Evolutionary conservation across 495 filamentous ascomycete genomes (phyloP), one percentile per base, ranked within the genome.

Genomic region (Cudoniella acicularis): DNA sequence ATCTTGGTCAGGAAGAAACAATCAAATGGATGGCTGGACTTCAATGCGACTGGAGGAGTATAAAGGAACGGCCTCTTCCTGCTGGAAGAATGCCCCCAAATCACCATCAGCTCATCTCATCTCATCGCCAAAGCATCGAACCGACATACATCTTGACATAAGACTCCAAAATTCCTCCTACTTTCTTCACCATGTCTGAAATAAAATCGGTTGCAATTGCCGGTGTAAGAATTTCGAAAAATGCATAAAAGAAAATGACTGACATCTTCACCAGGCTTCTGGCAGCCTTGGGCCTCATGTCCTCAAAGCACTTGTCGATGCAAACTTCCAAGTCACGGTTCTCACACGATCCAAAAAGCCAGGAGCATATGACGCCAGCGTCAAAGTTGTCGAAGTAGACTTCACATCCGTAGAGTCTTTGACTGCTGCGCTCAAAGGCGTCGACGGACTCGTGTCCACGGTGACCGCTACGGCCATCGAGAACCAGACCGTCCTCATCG

Each of bases 401-500:
- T 85, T 79, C 62, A 61, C 64, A 48, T 87, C 83, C 0, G 56
- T 76, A 10, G 73, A 80, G 13, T 76, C 76, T 0, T 71, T 88
- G 17, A 73, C 68, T 0, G 24, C 64, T 2, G 81, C 77, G 2
- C 69, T 87, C 20, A 47, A 61, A 1, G 79, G 75, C 24, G 77
- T 83, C 51, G 85, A 87, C 60, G 81, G 83, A 0, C 74, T 85
- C 2, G 74, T 88, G 41, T 83, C 78, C 21, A 61, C 77, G 3
- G 63, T 87, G 2, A 72, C 68, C 20, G 60, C 67, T 2, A 46
- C 57, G 0, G 72, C 66, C 0, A 26, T 82, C 20, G 59, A 61
- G 0, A 63, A 60, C 0, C 83, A 87, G 57, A 67, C 66, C 10
- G 52, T 63, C 0, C 71, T 87, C 22, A 73, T 88, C 18, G 83